Evolutionary conservation across 768 basidiomycete species (phyloP).

Genomic region (Podaxis mareebaensis): DNA sequence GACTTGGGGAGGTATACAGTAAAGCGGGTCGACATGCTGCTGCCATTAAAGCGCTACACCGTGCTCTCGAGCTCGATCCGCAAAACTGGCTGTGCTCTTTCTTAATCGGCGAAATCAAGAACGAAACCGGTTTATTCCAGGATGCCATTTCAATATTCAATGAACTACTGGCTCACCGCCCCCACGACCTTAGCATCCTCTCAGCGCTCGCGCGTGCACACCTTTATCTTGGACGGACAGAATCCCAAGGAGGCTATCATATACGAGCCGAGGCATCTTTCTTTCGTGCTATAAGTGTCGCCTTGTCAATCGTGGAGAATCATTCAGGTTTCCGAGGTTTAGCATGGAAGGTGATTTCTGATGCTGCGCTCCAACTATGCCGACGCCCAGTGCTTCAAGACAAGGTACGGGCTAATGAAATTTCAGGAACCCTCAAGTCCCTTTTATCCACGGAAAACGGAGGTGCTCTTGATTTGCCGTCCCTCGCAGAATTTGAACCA

Average conservation of each 20-base stretch:
- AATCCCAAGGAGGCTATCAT: constrained; percentile 69
- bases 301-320: constrained; percentile 47
- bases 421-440: constrained; percentile 29
- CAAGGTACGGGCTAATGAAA: constrained; percentile 35
- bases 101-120: constrained; percentile 83
- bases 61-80: constrained; percentile 71
- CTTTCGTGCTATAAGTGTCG: constrained; percentile 52
- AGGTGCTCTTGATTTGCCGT: not conserved
- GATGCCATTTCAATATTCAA: constrained; percentile 74
- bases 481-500: not conserved
- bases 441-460: constrained; percentile 9
- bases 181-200: constrained; percentile 71
- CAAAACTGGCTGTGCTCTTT: constrained; percentile 83
- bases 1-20: constrained; percentile 89
- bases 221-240: constrained; percentile 67
- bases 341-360: constrained; percentile 83
- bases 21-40: constrained; percentile 87
- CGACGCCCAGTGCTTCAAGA: constrained; percentile 49
- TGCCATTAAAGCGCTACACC: constrained; percentile 81
- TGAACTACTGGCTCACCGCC: constrained; percentile 52
- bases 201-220: constrained; percentile 71
- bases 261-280: constrained; percentile 77
- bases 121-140: constrained; percentile 70
- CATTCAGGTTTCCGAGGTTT: constrained; percentile 67
- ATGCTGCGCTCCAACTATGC: constrained; percentile 72